A percentile compares a stretch with the other conserved stretches of the same genome.
Evolutionary conservation across 228 moss, liverwort and hornwort species (phyloP).

Genomic region (Sphagnum fallax): DNA sequence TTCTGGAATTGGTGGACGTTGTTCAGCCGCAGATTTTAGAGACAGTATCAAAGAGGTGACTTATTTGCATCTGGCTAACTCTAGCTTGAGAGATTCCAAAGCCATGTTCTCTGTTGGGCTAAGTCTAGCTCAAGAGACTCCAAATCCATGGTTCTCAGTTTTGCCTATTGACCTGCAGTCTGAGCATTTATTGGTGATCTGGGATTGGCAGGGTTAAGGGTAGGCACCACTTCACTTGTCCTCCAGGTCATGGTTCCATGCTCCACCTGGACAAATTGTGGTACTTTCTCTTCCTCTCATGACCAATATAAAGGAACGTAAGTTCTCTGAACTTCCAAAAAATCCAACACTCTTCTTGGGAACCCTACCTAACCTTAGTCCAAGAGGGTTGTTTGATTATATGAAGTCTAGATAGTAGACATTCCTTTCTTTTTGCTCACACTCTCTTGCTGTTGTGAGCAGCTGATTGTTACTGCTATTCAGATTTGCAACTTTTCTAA

Average conservation of each 20-base stretch:
- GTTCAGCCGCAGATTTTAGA: background rate
- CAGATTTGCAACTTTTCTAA: constrained; percentile 78
- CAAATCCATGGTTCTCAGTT: no score
- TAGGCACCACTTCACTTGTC: constrained; percentile 76
- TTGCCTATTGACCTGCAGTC: no score
- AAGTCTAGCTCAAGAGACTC: no score
- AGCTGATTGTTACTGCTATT: background rate
- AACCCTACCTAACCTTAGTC: background rate
- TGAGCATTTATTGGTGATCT: no score
- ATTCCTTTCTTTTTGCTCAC: background rate
- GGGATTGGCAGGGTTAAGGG: constrained; percentile 67
- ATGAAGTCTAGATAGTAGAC: background rate
- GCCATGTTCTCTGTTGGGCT: no score
- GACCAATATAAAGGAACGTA: background rate
- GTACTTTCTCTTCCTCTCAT: constrained; percentile 8
- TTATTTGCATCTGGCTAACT: background rate
- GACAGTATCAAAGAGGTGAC: background rate
- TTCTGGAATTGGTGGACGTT: background rate
- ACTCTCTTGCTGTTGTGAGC: no score
- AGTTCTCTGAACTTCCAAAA: background rate
- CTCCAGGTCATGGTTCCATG: constrained; percentile 70
- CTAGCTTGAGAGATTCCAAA: no score
- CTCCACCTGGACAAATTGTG: constrained; percentile 79
- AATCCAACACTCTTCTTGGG: background rate
- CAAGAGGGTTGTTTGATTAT: background rate